Base-by-base conservation (phyloP, 108 stramenopile species). In the Nitzschia sp. region DNA sequence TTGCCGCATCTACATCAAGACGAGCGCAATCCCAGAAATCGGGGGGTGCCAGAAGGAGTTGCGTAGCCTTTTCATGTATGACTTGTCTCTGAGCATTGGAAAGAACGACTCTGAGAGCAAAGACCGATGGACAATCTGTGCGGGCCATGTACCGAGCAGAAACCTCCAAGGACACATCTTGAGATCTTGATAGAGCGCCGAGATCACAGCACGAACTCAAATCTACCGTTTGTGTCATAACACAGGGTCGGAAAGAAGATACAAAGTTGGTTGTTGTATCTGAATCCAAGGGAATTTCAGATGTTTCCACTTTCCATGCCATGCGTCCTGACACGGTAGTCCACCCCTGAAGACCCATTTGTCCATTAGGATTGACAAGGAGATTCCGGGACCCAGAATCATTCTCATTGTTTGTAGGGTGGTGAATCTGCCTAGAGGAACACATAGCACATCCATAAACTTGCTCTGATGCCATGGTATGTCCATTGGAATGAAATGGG, bases 61-160 rank as follows among this genome's bases (percentile, higher is more conserved):
- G 66, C 8, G 80, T 83, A n/a, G 10, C 15, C 37, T 53, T 19
- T 21, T 48, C 52, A 48, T 72, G 60, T 3, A 80, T 8, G 12
- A 51, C 41, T 15, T 53, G 50, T 46, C 62, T 50, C 10, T 71
- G 50, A 20, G 54, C 53, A 39, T 78, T 54, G 5, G 53, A 46
- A 14, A 83, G 37, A 38, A 77, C 11, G 0, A 77, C 77, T 34
- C 76, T 53, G 69, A 88, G 56, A 41, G 43, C 12, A 63, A 88
- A 88, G 54, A 86, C 65, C 11, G 83, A 84, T 6, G 87, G 83
- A 66, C 87, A 88, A 67, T 88, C 87, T 2, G 80, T 82, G 7
- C 87, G 67, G 14, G 70, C 80, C 75, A 83, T 85, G 72, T 75
- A 86, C 38, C 83, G 78, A 8, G 86, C 80, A 46, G 86, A 82